Evolutionary conservation across 306 rosid species (phyloP).

Genomic region (Albizia julibrissin): DNA sequence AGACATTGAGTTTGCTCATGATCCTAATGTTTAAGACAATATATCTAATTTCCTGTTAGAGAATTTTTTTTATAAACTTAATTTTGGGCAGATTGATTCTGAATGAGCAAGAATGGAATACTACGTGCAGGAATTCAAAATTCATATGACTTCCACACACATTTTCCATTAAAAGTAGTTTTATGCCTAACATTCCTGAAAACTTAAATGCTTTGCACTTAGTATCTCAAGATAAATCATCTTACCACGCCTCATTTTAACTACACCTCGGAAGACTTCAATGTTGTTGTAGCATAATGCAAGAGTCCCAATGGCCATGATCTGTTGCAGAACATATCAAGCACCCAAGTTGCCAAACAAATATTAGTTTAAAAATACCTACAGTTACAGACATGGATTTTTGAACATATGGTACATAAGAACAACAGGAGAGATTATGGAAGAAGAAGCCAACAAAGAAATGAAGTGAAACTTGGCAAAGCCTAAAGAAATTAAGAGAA

Average conservation of each 20-base stretch:
- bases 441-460: slow-evolving; percentile 18
- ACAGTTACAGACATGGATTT: background rate
- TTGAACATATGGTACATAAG: slow-evolving; percentile 13
- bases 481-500: background rate
- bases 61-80: background rate
- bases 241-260: slow-evolving; percentile 97
- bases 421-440: slow-evolving; percentile 11
- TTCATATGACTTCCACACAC: slow-evolving; percentile 14
- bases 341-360: slow-evolving; percentile 20
- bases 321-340: slow-evolving; percentile 49
- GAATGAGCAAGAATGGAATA: background rate
- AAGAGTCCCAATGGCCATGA: slow-evolving; percentile 96
- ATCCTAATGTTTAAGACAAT: background rate
- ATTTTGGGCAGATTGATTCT: slow-evolving; percentile 11
- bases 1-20: background rate
- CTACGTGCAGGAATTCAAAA: slow-evolving; percentile 22
- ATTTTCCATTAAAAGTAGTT: slow-evolving; percentile 13
- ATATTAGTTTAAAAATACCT: slow-evolving; percentile 12
- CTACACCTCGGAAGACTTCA: slow-evolving; percentile 92
- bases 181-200: slow-evolving; percentile 7
- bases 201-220: slow-evolving; percentile 18
- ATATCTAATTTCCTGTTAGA: background rate
- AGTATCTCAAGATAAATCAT: slow-evolving; percentile 28
- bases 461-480: slow-evolving; percentile 13
- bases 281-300: slow-evolving; percentile 90